Percentiles rank a stretch among this genome's conserved stretches.
Evolutionary conservation across 2,329 filamentous ascomycete genomes (phyloP).

Genomic region (Neofusicoccum kwambonambiense): DNA sequence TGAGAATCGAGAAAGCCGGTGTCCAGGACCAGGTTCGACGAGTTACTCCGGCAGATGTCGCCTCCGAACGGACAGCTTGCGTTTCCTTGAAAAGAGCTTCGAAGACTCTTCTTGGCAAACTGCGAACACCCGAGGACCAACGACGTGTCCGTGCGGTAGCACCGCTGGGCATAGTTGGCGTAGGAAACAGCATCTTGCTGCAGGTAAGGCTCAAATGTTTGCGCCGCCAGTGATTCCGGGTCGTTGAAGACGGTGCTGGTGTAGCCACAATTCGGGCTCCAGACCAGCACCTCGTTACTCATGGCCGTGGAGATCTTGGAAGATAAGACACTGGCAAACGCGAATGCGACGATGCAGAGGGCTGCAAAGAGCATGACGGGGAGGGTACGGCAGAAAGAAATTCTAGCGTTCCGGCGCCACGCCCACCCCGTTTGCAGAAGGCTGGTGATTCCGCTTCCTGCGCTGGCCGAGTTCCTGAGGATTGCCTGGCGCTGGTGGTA

Average conservation of each 20-base stretch:
- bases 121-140: background rate
- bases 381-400: slow-evolving; percentile 16
- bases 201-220: background rate
- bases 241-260: background rate
- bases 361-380: slow-evolving; percentile 26
- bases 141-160: slow-evolving; percentile 12
- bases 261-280: background rate
- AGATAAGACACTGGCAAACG: slow-evolving; percentile 31
- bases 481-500: slow-evolving; percentile 35
- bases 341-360: slow-evolving; percentile 25
- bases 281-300: slow-evolving; percentile 9
- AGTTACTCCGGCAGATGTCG: slow-evolving; percentile 17
- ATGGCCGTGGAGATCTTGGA: slow-evolving; percentile 31
- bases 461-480: slow-evolving; percentile 33
- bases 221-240: background rate
- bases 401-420: slow-evolving; percentile 20
- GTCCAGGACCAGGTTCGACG: slow-evolving; percentile 22
- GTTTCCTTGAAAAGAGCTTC: slow-evolving; percentile 5
- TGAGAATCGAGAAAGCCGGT: slow-evolving; percentile 23
- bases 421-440: slow-evolving; percentile 4
- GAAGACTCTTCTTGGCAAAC: slow-evolving; percentile 11
- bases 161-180: background rate
- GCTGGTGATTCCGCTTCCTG: slow-evolving; percentile 19
- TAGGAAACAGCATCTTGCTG: background rate
- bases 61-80: slow-evolving; percentile 20